phyloP scores from a whole-genome alignment of 768 basidiomycete species.

The Butyriboletus loyo region DNA sequence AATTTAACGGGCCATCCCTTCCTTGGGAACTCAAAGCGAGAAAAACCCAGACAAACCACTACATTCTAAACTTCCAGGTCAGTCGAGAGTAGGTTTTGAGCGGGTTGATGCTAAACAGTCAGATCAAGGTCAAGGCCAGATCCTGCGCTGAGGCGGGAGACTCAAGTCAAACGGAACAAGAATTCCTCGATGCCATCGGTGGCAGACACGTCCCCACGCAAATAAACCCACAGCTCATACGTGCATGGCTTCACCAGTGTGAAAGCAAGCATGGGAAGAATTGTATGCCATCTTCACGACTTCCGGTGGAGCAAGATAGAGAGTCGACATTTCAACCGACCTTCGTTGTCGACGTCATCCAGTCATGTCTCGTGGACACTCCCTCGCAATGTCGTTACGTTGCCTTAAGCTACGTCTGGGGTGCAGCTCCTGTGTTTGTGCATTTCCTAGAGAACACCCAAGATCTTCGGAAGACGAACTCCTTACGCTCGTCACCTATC shows the following conservation, averaged over 20 bases:
- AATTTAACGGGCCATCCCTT: not conserved
- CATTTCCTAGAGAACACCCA: conserved; percentile 5
- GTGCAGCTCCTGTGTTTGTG: conserved; percentile 1
- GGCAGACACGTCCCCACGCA: conserved; percentile 6
- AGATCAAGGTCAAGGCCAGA: conserved; percentile 3
- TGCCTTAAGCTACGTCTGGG: conserved; percentile 23
- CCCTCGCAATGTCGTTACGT: conserved; percentile 20
- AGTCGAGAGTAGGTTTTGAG: not conserved
- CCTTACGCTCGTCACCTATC: conserved; percentile 5
- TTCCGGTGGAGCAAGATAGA: not conserved
- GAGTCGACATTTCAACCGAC: no score
- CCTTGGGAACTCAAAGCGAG: conserved; percentile 7
- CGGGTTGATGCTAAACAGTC: not conserved
- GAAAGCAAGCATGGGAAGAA: conserved; percentile 9
- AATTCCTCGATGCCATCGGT: not conserved
- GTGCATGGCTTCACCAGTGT: conserved; percentile 10
- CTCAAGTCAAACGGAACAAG: not conserved
- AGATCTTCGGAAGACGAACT: conserved; percentile 1
- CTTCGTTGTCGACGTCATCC: conserved; percentile 10
- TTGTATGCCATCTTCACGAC: not conserved
- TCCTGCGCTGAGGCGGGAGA: not conserved
- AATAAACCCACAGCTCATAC: conserved; percentile 2
- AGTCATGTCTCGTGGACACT: conserved; percentile 14
- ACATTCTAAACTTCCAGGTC: conserved; percentile 8
- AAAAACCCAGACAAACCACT: not conserved